Evolutionary conservation across 495 filamentous ascomycete species (phyloP).

Genomic region (Neurospora pannonica): DNA sequence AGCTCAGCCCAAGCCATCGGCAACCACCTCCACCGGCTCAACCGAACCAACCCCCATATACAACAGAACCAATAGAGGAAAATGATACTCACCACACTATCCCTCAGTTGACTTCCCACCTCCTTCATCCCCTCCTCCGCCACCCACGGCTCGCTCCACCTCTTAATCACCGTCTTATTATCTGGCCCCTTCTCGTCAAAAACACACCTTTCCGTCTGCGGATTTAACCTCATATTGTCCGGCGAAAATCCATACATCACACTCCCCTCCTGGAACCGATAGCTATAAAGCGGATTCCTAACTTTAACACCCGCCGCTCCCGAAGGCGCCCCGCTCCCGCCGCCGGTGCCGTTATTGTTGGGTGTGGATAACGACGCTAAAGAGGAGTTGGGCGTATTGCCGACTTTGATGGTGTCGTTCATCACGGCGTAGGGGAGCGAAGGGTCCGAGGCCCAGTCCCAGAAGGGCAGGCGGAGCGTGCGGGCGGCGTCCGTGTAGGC

Average conservation of each 20-base stretch:
- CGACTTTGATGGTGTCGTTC: conserved; percentile 22
- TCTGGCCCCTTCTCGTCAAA: background rate
- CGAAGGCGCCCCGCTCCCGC: background rate
- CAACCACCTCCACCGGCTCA: background rate
- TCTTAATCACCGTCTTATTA: background rate
- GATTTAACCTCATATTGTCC: background rate
- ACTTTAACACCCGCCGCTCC: conserved; percentile 19
- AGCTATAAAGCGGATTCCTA: conserved; percentile 29
- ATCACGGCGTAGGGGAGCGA: conserved; percentile 20
- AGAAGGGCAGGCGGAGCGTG: conserved; percentile 30
- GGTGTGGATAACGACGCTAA: background rate
- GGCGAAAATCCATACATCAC: background rate
- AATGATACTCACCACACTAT: background rate
- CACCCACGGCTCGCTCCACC: background rate
- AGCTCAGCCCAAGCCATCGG: background rate
- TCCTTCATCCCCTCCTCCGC: background rate
- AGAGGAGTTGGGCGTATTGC: background rate
- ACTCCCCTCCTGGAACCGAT: conserved; percentile 17
- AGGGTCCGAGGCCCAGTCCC: conserved; percentile 31
- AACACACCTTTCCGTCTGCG: background rate
- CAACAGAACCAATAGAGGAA: background rate
- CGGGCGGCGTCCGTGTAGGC: conserved; percentile 26
- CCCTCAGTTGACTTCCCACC: background rate
- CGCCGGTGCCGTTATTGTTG: background rate
- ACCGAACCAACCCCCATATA: background rate